phyloP scores from a whole-genome alignment of 306 rosid genomes.

The Lathyrus oleraceus region DNA sequence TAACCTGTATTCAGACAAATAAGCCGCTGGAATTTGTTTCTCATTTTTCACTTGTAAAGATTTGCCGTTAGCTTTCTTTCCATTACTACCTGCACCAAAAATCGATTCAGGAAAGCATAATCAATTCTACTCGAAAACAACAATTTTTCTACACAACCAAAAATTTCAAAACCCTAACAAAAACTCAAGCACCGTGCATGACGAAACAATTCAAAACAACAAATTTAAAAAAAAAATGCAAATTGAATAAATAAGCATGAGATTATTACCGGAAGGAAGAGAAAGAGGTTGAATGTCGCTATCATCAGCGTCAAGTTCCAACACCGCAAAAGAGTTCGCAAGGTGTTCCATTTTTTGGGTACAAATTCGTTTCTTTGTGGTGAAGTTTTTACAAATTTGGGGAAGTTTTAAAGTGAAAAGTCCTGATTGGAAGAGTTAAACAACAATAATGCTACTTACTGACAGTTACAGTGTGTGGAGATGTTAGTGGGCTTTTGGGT shows the following conservation, averaged over 20 bases:
- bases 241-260: background rate
- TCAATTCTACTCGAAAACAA: too few relatives aligned
- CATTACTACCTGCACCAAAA: conserved; percentile 56
- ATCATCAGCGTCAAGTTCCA: conserved; percentile 72
- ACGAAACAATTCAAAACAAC: background rate
- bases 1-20: conserved; percentile 54
- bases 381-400: background rate
- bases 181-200: background rate
- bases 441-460: background rate
- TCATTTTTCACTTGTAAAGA: conserved; percentile 9
- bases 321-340: conserved; percentile 60
- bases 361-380: background rate
- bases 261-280: conserved; percentile 19
- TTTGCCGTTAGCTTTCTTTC: conserved; percentile 45
- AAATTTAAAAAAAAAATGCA: background rate
- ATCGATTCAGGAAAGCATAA: too few relatives aligned
- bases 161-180: conserved; percentile 44
- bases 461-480: background rate
- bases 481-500: background rate
- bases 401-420: conserved; percentile 11
- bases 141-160: too few relatives aligned
- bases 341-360: conserved; percentile 49
- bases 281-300: conserved; percentile 18
- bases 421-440: background rate
- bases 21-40: conserved; percentile 36